Conservation (phyloP, 2,329 filamentous ascomycete genomes). For the Colletotrichum spaethianum region DNA sequence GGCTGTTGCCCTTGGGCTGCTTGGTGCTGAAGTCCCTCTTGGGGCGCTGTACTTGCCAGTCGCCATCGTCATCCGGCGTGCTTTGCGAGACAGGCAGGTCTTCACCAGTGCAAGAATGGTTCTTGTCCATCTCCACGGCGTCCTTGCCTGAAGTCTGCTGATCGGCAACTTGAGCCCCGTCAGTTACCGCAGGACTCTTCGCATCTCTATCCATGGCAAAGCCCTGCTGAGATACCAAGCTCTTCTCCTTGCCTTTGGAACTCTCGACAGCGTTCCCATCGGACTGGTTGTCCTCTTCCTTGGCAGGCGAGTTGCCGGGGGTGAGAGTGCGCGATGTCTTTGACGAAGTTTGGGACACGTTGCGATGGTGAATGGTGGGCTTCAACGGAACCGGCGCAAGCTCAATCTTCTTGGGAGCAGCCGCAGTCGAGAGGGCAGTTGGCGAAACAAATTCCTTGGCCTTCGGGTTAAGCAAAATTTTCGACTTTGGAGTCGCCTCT, state of each 20-base stretch:
- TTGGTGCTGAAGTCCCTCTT: constrained; percentile 36
- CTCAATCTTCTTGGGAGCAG: constrained; percentile 1
- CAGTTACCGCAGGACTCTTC: background rate
- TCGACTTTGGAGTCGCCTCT: background rate
- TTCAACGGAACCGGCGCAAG: constrained; percentile 30
- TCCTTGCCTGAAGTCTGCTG: background rate
- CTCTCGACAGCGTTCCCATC: background rate
- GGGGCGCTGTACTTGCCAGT: constrained; percentile 1
- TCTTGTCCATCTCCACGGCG: background rate
- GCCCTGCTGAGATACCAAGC: background rate
- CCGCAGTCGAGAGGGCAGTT: background rate
- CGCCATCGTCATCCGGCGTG: background rate
- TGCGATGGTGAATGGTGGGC: constrained; percentile 6
- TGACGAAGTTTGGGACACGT: constrained; percentile 18
- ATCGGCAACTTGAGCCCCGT: background rate
- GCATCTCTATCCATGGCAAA: background rate
- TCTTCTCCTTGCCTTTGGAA: background rate
- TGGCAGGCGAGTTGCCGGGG: constrained; percentile 17
- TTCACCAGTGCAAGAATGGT: background rate
- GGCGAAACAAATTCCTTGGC: constrained; percentile 31
- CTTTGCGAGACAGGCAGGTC: background rate
- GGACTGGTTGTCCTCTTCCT: background rate
- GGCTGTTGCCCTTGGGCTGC: constrained; percentile 28
- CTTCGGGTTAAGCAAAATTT: constrained; percentile 14
- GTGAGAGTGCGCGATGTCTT: constrained; percentile 27